phyloP scores from a whole-genome alignment of 2,329 filamentous ascomycete species.

The Mycosphaerella sp. region DNA sequence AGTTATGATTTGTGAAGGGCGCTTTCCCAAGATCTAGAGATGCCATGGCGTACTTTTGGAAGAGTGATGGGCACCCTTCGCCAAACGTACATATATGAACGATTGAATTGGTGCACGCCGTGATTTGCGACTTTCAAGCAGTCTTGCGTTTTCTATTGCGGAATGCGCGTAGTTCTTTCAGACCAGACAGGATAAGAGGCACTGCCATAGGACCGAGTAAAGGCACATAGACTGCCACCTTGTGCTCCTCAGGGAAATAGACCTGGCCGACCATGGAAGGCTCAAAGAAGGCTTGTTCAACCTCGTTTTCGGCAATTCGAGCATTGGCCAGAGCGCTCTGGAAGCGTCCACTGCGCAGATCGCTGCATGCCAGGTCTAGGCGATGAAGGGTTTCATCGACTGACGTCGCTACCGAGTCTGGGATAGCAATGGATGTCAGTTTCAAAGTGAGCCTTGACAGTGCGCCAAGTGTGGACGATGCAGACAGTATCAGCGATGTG shows the following conservation, averaged over 20 bases:
- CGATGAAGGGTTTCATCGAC: slow-evolving; percentile 74
- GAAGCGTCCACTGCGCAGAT: slow-evolving; percentile 56
- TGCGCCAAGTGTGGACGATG: slow-evolving; percentile 89
- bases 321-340: slow-evolving; percentile 69
- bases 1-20: slow-evolving; percentile 27
- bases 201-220: slow-evolving; percentile 86
- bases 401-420: slow-evolving; percentile 75
- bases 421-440: slow-evolving; percentile 85
- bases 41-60: slow-evolving; percentile 14
- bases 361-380: slow-evolving; percentile 67
- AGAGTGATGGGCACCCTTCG: neutral
- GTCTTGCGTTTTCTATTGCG: slow-evolving; percentile 5
- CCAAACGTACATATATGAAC: neutral
- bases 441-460: slow-evolving; percentile 78
- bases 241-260: slow-evolving; percentile 98
- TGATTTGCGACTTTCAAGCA: neutral
- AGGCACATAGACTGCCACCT: slow-evolving; percentile 91
- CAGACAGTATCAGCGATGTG: slow-evolving; percentile 76
- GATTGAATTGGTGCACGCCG: neutral
- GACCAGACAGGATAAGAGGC: slow-evolving; percentile 64
- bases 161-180: slow-evolving; percentile 5
- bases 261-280: slow-evolving; percentile 97
- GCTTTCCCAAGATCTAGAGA: slow-evolving; percentile 20
- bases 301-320: slow-evolving; percentile 76
- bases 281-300: slow-evolving; percentile 93